Evolutionary conservation across 768 basidiomycete species (phyloP), one percentile per base, ranked within the genome.

Genomic region (Russula vinacea): DNA sequence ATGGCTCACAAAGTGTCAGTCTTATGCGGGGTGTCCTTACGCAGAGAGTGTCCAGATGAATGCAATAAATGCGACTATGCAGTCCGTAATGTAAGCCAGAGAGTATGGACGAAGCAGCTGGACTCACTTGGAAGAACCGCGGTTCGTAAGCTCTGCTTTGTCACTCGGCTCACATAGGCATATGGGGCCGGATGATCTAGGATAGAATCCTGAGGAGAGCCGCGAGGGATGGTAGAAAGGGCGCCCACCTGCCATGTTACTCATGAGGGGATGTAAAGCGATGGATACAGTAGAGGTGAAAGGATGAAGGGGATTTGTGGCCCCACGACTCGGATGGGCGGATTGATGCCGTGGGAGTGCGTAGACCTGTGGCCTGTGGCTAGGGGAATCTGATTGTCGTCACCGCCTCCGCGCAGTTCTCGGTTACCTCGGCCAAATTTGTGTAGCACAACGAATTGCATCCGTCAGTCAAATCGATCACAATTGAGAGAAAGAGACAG

Each of bases 11-110:
- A 10, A 5, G 44, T 50, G 54, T 35, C 45, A 26, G 22, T 22
- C 11, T 40, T 3, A 17, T 17, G 5, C 10, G 1, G 39, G 16
- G 17, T 9, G 19, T 19, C 79, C 89, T 74, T 72, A 90, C 89
- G 81, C 82, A 64, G 83, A 74, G 10, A 91, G 74, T 26, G 81
- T 70, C 85, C 88, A 91, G 17, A 90, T 60, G 7, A 80, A 83
- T 26, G 76, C 78, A 26, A 86, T 37, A 50, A 80, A 64, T 2
- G 80, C 76, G 55, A 73, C 80, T 80, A 60, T 24, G 35, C 22
- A n/a, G 7, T 19, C 14, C 9, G 49, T 16, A 39, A 29, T 62
- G 33, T 68, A 60, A 39, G 29, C 52, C 37, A 56, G 26, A 39
- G 37, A 8, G 10, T 24, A 37, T 2, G 2, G 52, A 44, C 8